Base-by-base conservation (phyloP, 306 rosid species). In the Vicia villosa region DNA sequence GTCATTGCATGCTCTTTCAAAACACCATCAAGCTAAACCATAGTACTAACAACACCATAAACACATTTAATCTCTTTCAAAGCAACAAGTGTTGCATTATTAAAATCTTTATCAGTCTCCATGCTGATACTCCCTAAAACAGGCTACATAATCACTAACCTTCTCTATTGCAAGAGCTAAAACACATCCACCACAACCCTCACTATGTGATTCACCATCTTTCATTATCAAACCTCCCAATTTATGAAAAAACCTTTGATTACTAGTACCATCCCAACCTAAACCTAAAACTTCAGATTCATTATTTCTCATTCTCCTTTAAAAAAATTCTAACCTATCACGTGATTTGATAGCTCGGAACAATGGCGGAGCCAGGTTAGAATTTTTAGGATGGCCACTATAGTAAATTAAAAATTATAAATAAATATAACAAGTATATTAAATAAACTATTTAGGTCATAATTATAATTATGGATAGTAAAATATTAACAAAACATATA, bases 11-110 rank as follows among this genome's bases (percentile, higher is more conserved):
- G n/a, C n/a, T n/a, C n/a, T n/a, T n/a, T n/a, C n/a, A n/a, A n/a
- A n/a, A n/a, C n/a, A n/a, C n/a, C 96, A 50, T 94, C 76, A 32
- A 94, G 85, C 97, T 97, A 94, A 63, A 91, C 96, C 92, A 88
- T 85, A 6, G 89, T 36, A 60, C 75, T 73, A 81, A 76, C 67
- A 68, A 87, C 82, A 54, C 92, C 98, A 80, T 94, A 96, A 47
- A 83, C 83, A 65, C 89, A 84, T 69, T 81, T 96, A 84, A 90
- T 73, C 84, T 90, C 97, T 52, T 87, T 90, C 69, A 94, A 82
- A 74, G 88, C 79, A 60, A 83, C 83, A 49, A 88, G 72, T 60
- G 86, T 72, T 17, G 83, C 96, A 50, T 60, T 52, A 45, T 56
- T 54, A 70, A 30, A 38, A 41, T 86, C 89, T 46, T 56, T 77